Evolutionary conservation across 1,284 basidiomycete species (phyloP).

Genomic region (Austroboletus sp.): DNA sequence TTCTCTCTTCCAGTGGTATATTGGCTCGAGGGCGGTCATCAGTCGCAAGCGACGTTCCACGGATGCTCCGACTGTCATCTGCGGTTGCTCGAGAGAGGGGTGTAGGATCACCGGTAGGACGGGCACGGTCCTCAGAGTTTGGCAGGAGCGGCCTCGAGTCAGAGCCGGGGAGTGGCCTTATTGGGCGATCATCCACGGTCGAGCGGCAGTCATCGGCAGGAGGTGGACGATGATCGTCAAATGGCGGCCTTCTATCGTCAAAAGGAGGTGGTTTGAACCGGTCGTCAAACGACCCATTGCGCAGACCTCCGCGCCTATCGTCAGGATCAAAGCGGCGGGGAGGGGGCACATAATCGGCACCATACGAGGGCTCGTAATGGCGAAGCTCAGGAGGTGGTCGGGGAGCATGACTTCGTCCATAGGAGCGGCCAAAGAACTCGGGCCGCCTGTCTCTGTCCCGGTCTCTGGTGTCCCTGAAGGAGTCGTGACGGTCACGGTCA

Average conservation of each 20-base stretch:
- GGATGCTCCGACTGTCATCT: conserved; percentile 25
- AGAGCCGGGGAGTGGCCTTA: conserved; percentile 22
- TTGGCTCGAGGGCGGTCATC: conserved; percentile 30
- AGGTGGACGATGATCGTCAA: conserved; percentile 26
- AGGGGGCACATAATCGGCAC: conserved; percentile 24
- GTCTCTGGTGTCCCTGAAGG: conserved; percentile 24
- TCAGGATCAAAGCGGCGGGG: conserved; percentile 33
- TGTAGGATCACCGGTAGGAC: conserved; percentile 11
- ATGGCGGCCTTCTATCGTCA: conserved; percentile 23
- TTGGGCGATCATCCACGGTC: conserved; percentile 27
- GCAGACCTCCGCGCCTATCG: conserved; percentile 24
- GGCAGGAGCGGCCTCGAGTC: conserved; percentile 10
- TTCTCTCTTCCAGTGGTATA: conserved; percentile 35
- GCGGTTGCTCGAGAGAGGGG: conserved; percentile 12
- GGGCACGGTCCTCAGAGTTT: conserved; percentile 21
- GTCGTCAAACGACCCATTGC: conserved; percentile 16
- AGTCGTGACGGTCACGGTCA: conserved; percentile 25
- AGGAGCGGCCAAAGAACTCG: conserved; percentile 33
- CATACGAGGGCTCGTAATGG: conserved; percentile 39
- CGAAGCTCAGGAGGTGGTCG: conserved; percentile 40
- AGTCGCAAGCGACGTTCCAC: conserved; percentile 12
- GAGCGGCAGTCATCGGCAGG: conserved; percentile 20
- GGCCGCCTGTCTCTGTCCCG: conserved; percentile 33
- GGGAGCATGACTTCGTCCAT: conserved; percentile 35
- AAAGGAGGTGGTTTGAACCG: conserved; percentile 17